Percentiles rank a stretch among this genome's conserved stretches.
Evolutionary conservation across 1,284 basidiomycete genomes (phyloP).

Genomic region (Ceratorhiza oryzae-sativae): DNA sequence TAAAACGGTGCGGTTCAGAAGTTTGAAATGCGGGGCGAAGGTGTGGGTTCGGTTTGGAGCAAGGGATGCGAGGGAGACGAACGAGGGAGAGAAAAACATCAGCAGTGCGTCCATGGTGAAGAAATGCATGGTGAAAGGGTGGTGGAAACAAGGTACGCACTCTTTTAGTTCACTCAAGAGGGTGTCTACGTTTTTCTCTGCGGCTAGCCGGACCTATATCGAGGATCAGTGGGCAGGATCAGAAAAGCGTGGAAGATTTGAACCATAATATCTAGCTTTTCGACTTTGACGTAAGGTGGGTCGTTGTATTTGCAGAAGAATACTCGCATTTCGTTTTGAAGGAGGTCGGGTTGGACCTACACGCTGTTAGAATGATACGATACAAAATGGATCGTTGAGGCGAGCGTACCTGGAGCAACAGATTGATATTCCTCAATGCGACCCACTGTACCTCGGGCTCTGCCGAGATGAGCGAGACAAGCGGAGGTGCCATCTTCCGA

Average conservation of each 20-base stretch:
- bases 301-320: constrained; percentile 99
- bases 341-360: constrained; percentile 70
- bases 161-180: constrained; percentile 95
- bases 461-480: constrained; percentile 69
- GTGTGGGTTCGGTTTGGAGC: neutral
- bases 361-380: neutral
- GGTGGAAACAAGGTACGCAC: constrained; percentile 55
- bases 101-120: constrained; percentile 9
- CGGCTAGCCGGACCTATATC: constrained; percentile 67
- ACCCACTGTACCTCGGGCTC: constrained; percentile 90
- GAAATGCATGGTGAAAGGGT: constrained; percentile 2
- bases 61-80: constrained; percentile 1
- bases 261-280: constrained; percentile 99
- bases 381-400: too few species aligned
- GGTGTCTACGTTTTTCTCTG: constrained; percentile 92
- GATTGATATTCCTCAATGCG: constrained; percentile 93
- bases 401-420: constrained; percentile 86
- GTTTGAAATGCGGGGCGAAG: neutral
- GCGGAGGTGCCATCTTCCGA: constrained; percentile 97
- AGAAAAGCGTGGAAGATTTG: too few species aligned
- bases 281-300: constrained; percentile 96
- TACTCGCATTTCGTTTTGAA: constrained; percentile 95
- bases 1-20: too few species aligned
- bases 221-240: too few species aligned
- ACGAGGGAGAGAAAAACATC: neutral